phyloP scores from a whole-genome alignment of 129 eudicot species.

The Glebionis coronaria region DNA sequence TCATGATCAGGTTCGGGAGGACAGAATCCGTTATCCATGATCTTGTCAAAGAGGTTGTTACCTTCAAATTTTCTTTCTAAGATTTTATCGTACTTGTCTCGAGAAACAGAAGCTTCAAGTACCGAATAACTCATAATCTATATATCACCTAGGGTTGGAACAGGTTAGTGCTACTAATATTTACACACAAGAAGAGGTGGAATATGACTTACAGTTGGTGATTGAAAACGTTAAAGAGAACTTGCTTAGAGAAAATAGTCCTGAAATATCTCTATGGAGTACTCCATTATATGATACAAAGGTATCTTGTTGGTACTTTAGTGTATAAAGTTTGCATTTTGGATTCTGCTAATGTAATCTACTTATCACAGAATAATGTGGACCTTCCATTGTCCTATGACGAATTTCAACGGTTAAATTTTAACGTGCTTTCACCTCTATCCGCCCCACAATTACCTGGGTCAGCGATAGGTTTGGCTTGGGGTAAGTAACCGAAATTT shows the following conservation, averaged over 20 bases:
- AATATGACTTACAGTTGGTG: constrained; percentile 52
- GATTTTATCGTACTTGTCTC: too few relatives aligned
- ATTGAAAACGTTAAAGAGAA: constrained; percentile 49
- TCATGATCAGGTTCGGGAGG: constrained; percentile 80
- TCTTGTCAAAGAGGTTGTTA: constrained; percentile 84
- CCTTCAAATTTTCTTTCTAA: constrained; percentile 34
- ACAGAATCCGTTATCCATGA: constrained; percentile 60
- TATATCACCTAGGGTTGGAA: constrained; percentile 46
- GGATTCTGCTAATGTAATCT: constrained; percentile 21
- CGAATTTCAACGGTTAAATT: constrained; percentile 52
- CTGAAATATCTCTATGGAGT: constrained; percentile 51
- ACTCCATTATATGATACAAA: constrained; percentile 59
- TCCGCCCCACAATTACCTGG: constrained; percentile 47
- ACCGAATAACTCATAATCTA: constrained; percentile 37
- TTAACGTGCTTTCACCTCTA: constrained; percentile 44
- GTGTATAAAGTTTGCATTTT: constrained; percentile 11
- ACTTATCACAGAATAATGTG: constrained; percentile 38
- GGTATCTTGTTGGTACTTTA: constrained; percentile 35
- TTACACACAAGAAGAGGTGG: constrained; percentile 83
- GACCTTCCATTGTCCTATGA: constrained; percentile 58
- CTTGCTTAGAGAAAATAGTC: constrained; percentile 36
- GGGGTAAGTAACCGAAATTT: constrained; percentile 54
- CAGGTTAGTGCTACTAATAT: constrained; percentile 75
- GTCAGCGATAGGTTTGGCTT: constrained; percentile 31
- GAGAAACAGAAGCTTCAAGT: constrained; percentile 26